These are phyloP conservation scores for Colletotrichum cordylinicola DNA, from an alignment of 2,329 filamentous ascomycete genomes.

Conservation along the genomic window DNA sequence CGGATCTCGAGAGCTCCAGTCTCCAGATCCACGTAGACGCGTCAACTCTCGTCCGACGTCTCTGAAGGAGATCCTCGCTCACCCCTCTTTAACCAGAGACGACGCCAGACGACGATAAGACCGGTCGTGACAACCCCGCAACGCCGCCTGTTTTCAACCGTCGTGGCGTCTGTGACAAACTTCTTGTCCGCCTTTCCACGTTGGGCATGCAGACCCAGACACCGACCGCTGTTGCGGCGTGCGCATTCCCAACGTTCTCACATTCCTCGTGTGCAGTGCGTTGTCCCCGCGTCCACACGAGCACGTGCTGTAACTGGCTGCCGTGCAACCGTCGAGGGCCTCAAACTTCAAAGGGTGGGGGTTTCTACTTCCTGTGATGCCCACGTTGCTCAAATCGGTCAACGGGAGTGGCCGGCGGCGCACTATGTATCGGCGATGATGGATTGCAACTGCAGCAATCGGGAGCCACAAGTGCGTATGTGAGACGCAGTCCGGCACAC, in stretches of 20 bases:
- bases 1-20: background rate
- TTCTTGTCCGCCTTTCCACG: background rate
- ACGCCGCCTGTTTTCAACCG: background rate
- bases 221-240: background rate
- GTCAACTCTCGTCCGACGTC: background rate
- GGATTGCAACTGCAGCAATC: background rate
- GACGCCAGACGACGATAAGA: background rate
- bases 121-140: background rate
- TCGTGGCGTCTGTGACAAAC: background rate
- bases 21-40: background rate
- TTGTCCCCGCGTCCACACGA: background rate
- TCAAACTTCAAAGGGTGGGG: constrained; percentile 2
- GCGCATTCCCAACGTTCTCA: background rate
- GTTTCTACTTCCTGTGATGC: background rate
- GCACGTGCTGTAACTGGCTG: constrained; percentile 10
- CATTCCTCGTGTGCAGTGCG: background rate
- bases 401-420: background rate
- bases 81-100: background rate
- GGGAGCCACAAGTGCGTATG: background rate
- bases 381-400: background rate
- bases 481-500: background rate
- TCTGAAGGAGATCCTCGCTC: background rate
- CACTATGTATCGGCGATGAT: background rate
- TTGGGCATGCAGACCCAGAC: background rate
- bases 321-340: constrained; percentile 13